Conservation (phyloP, 768 basidiomycete species). For the Tubosaeta sp. region DNA sequence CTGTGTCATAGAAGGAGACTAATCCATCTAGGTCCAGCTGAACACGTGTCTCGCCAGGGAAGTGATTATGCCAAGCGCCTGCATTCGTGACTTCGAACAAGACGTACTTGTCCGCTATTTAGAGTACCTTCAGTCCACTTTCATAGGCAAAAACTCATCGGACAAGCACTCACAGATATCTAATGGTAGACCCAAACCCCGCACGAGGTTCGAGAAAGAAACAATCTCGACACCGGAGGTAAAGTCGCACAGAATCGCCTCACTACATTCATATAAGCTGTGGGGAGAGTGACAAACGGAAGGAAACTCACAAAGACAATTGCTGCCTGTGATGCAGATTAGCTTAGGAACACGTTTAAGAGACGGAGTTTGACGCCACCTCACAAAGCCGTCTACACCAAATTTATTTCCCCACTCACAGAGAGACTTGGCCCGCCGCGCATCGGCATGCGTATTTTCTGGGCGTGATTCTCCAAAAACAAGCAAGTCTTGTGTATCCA, state of each 20-base stretch:
- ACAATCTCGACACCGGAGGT: conserved; percentile 15
- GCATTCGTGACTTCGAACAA: conserved; percentile 10
- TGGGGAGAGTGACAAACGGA: background rate
- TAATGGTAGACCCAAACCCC: background rate
- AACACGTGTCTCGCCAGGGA: conserved; percentile 35
- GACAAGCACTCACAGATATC: background rate
- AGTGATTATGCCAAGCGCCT: conserved; percentile 29
- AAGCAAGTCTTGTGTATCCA: conserved; percentile 22
- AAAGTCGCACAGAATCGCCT: background rate
- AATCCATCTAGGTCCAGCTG: conserved; percentile 31
- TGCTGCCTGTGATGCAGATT: conserved; percentile 33
- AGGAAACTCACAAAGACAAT: conserved; percentile 41
- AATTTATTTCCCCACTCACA: conserved; percentile 31
- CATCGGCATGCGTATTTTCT: conserved; percentile 18
- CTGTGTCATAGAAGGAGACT: conserved; percentile 36
- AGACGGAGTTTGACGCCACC: conserved; percentile 3
- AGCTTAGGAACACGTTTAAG: background rate
- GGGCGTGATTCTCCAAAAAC: conserved; percentile 23
- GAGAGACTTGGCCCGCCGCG: conserved; percentile 20
- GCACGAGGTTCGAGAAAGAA: conserved; percentile 16
- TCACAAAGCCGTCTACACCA: conserved; percentile 33
- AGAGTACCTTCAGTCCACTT: background rate
- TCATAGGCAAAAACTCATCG: background rate
- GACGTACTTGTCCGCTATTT: background rate
- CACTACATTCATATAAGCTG: conserved; percentile 8